phyloP scores from a whole-genome alignment of 2,329 filamentous ascomycete genomes.

The Claviceps citrina region DNA sequence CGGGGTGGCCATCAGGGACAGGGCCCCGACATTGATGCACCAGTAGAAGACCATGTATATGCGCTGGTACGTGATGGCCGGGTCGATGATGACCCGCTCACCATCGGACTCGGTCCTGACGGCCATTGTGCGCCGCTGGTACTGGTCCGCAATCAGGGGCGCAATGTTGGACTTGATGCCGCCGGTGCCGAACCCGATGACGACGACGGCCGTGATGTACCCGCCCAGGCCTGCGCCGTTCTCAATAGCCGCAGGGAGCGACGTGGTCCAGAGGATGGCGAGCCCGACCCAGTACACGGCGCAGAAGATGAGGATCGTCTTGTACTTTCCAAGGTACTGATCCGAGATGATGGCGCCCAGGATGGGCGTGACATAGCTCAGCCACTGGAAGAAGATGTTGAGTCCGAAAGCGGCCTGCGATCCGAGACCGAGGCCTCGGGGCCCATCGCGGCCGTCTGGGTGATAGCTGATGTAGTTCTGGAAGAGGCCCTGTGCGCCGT shows the following conservation, averaged over 20 bases:
- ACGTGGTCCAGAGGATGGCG: constrained; percentile 36
- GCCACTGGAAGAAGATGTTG: constrained; percentile 40
- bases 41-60: constrained; percentile 64
- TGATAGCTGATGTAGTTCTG: constrained; percentile 36
- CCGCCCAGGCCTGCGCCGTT: constrained; percentile 29
- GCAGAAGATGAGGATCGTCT: constrained; percentile 43
- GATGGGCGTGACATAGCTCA: constrained; percentile 28
- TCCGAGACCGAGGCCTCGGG: constrained; percentile 39
- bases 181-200: constrained; percentile 52
- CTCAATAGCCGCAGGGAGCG: constrained; percentile 23
- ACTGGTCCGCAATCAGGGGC: constrained; percentile 49
- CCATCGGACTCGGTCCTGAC: constrained; percentile 32
- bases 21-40: constrained; percentile 58
- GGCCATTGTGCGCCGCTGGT: constrained; percentile 36
- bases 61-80: constrained; percentile 47
- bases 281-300: constrained; percentile 43
- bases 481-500: constrained; percentile 37
- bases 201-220: constrained; percentile 39
- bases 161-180: constrained; percentile 53
- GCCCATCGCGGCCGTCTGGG: constrained; percentile 19
- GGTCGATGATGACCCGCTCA: constrained; percentile 50
- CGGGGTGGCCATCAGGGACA: constrained; percentile 51
- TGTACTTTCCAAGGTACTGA: constrained; percentile 44
- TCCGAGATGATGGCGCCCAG: constrained; percentile 41
- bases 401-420: constrained; percentile 39